A percentile compares a stretch with the other conserved stretches of the same genome.
Conservation (phyloP, 306 rosid genomes). For the Quercus wislizeni region DNA sequence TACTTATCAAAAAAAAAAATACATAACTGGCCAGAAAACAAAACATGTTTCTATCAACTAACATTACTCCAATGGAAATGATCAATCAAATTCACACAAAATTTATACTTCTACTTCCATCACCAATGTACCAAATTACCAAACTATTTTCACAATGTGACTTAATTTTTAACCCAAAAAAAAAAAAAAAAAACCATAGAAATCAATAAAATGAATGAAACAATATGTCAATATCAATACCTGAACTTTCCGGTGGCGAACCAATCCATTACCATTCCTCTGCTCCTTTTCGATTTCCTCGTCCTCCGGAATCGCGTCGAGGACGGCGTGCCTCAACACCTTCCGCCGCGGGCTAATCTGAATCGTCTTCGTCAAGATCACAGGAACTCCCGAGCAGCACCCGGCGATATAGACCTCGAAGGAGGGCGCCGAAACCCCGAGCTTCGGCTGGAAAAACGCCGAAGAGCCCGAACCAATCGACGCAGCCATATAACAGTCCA, state of each 20-base stretch:
- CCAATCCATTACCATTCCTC: conserved; percentile 29
- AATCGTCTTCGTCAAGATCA: conserved; percentile 67
- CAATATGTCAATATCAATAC: conserved; percentile 19
- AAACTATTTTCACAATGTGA: no score
- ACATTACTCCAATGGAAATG: no score
- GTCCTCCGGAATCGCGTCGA: conserved; percentile 89
- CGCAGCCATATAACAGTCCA: conserved; percentile 68
- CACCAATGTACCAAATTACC: no score
- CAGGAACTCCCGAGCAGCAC: conserved; percentile 76
- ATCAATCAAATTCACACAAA: no score
- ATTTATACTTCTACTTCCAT: no score
- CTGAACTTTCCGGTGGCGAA: conserved; percentile 50
- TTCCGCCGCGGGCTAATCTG: conserved; percentile 73
- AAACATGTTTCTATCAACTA: no score
- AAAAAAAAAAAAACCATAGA: no score
- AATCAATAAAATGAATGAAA: no score
- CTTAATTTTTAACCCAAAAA: no score
- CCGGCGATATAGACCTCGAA: conserved; percentile 87
- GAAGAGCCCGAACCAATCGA: conserved; percentile 58
- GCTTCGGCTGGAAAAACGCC: conserved; percentile 68
- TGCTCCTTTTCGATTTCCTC: conserved; percentile 67
- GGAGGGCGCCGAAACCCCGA: conserved; percentile 67
- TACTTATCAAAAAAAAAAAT: no score
- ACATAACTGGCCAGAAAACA: no score
- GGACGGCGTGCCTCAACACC: conserved; percentile 40